Percentiles rank a stretch among this genome's conserved stretches.
Conservation (phyloP, 768 basidiomycete genomes). For the Phlebiopsis gigantea region DNA sequence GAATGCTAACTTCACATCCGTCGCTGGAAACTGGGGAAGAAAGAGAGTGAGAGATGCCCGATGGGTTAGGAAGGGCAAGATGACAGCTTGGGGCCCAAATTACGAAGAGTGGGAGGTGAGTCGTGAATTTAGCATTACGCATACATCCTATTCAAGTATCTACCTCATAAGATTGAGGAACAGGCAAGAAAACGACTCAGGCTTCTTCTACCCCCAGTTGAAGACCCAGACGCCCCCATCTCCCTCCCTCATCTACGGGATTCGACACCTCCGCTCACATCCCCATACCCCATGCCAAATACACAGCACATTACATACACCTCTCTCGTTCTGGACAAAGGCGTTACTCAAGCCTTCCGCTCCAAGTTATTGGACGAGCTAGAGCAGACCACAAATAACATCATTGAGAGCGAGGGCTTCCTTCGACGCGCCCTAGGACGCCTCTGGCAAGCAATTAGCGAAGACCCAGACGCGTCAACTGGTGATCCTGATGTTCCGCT, state of each 20-base stretch:
- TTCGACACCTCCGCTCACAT: slow-evolving; percentile 71
- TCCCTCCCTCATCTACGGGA: slow-evolving; percentile 71
- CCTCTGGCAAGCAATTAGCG: slow-evolving; percentile 77
- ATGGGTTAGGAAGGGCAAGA: slow-evolving; percentile 80
- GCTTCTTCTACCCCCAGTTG: slow-evolving; percentile 52
- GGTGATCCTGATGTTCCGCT: slow-evolving; percentile 44
- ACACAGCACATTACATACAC: slow-evolving; percentile 70
- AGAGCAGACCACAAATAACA: slow-evolving; percentile 74
- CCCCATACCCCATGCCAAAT: slow-evolving; percentile 69
- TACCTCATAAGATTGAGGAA: slow-evolving; percentile 61
- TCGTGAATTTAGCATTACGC: neutral
- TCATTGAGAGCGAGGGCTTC: slow-evolving; percentile 78
- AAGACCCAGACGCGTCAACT: slow-evolving; percentile 46
- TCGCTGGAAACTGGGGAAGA: slow-evolving; percentile 79
- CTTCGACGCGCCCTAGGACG: slow-evolving; percentile 72
- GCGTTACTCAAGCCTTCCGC: slow-evolving; percentile 80
- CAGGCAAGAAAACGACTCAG: slow-evolving; percentile 78
- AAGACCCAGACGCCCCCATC: slow-evolving; percentile 68
- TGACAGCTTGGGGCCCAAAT: slow-evolving; percentile 77
- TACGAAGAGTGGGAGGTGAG: slow-evolving; percentile 83
- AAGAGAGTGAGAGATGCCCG: slow-evolving; percentile 71
- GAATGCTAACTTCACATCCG: slow-evolving; percentile 37
- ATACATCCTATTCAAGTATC: neutral
- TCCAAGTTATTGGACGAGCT: slow-evolving; percentile 73
- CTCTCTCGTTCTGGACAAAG: slow-evolving; percentile 82